Conservation (phyloP, 1,284 basidiomycete species). For the Leccinum pachyderme region DNA sequence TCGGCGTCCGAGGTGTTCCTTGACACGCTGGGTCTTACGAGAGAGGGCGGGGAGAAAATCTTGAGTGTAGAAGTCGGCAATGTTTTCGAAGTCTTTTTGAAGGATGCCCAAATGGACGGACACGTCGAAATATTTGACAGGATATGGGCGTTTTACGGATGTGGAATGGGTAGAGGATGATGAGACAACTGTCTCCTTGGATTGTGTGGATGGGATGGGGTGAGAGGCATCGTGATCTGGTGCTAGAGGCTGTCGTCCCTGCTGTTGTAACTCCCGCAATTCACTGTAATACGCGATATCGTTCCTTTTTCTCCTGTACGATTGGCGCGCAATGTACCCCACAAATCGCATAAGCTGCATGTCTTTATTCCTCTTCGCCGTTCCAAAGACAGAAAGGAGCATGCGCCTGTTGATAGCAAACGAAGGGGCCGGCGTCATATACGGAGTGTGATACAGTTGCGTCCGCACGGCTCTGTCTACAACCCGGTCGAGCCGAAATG, state of each 20-base stretch:
- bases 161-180: constrained; percentile 30
- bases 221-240: constrained; percentile 23
- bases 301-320: constrained; percentile 45
- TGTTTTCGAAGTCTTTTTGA: constrained; percentile 47
- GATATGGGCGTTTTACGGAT: constrained; percentile 8
- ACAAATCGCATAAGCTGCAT: constrained; percentile 59
- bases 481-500: constrained; percentile 47
- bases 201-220: not conserved
- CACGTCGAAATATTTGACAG: constrained; percentile 48
- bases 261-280: constrained; percentile 26
- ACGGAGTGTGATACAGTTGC: constrained; percentile 24
- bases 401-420: constrained; percentile 53
- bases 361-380: constrained; percentile 57
- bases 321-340: constrained; percentile 39
- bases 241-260: constrained; percentile 26
- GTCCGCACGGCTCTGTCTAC: constrained; percentile 34
- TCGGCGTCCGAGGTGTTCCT: constrained; percentile 68
- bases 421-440: constrained; percentile 45
- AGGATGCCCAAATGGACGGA: constrained; percentile 55
- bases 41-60: constrained; percentile 44
- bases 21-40: constrained; percentile 56
- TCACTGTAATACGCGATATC: constrained; percentile 45
- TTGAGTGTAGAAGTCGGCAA: constrained; percentile 42
- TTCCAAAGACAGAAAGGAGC: constrained; percentile 53
- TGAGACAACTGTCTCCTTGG: constrained; percentile 6